Base-by-base conservation (phyloP, 768 basidiomycete genomes). In the Tephrocybe sp. region DNA sequence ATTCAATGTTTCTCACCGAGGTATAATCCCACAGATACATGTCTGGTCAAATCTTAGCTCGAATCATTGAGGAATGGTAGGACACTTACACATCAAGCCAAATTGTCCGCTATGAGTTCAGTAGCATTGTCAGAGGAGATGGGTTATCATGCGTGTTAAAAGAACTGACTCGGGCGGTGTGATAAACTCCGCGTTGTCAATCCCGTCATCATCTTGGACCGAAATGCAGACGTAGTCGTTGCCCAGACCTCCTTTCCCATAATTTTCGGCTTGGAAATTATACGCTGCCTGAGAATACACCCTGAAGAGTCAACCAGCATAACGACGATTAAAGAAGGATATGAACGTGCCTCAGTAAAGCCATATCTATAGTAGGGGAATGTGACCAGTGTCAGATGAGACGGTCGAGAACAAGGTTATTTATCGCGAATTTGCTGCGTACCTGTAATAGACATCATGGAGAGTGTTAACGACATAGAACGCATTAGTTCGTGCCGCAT, bases 391-490 rank as follows among this genome's bases (percentile, higher is more conserved):
- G n/a, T n/a, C n/a, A n/a, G n/a, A n/a, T n/a, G n/a, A n/a, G n/a
- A n/a, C n/a, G n/a, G n/a, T n/a, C n/a, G n/a, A n/a, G n/a, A n/a
- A n/a, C n/a, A n/a, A n/a, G n/a, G n/a, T n/a, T n/a, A n/a, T n/a
- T n/a, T n/a, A n/a, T n/a, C n/a, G n/a, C n/a, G n/a, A n/a, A n/a
- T n/a, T n/a, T 13, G 4, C 11, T 17, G 26, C 36, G n/a, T 78
- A 77, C 52, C 72, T 57, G 54, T 65, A 68, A 19, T 62, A 52
- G 5, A 65, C 44, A 48, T 85, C 83, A 61, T 86, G 83, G 49
- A 82, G 69, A 51, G 72, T 74, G 69, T 86, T 87, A 57, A 74
- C 72, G 34, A 83, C 68, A 63, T 83, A 85, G 64, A 84, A 86
- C 0, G 71, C 72, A 56, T 79, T 78, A 2, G 75, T 76, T 13